Conservation (phyloP, 108 stramenopile genomes). For the Cyclotella sp. region DNA sequence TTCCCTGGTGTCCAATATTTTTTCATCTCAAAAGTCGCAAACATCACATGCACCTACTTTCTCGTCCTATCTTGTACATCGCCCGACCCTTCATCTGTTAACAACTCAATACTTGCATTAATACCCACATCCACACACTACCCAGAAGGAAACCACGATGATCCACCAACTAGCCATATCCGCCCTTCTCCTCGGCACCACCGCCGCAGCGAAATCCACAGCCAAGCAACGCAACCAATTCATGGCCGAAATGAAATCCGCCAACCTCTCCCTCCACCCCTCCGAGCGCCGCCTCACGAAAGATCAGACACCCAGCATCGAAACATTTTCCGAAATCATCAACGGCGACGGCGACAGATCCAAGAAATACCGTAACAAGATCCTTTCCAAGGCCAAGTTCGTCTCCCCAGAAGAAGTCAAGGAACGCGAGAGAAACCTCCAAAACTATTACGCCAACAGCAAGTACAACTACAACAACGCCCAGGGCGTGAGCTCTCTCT, state of each 20-base stretch:
- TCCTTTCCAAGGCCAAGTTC: constrained; percentile 30
- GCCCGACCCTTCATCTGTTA: too few species aligned
- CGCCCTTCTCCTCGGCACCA: not conserved
- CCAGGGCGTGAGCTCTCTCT: constrained; percentile 4
- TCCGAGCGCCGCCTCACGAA: not conserved
- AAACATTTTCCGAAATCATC: constrained; percentile 7
- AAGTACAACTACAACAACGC: constrained; percentile 29
- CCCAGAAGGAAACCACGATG: not conserved
- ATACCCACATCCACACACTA: not conserved
- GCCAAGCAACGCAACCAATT: constrained; percentile 7
- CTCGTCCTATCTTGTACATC: too few species aligned
- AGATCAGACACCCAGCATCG: constrained; percentile 27
- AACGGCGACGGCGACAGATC: constrained; percentile 31
- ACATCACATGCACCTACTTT: too few species aligned
- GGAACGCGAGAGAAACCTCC: constrained; percentile 13
- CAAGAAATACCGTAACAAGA: constrained; percentile 10
- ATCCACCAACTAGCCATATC: not conserved
- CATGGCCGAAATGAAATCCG: constrained; percentile 22
- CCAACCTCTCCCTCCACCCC: constrained; percentile 10
- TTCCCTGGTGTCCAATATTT: too few species aligned
- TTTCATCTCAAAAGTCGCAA: too few species aligned
- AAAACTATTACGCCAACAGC: constrained; percentile 10
- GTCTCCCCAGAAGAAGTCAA: constrained; percentile 26
- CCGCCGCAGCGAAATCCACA: not conserved
- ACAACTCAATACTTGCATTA: not conserved